A percentile compares a stretch with the other conserved stretches of the same genome.
phyloP scores from a whole-genome alignment of 345 rosid genomes.

The Dimocarpus longan region DNA sequence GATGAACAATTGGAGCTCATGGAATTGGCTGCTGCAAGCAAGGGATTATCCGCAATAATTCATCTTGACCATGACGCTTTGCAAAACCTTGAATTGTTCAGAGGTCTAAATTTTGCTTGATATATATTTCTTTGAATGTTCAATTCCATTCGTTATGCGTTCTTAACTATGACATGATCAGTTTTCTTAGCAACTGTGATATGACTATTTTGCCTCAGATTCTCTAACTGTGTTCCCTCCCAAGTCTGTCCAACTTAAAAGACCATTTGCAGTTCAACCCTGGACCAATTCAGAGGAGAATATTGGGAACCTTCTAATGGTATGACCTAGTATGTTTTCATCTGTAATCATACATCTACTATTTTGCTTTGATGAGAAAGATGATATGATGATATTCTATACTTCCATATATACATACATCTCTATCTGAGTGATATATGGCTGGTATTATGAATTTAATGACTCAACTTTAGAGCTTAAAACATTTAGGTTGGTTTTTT shows the following conservation, averaged over 20 bases:
- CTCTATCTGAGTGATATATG: not conserved
- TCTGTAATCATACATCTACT: not conserved
- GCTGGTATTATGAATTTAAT: slow-evolving; percentile 15
- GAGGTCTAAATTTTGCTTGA: slow-evolving; percentile 51
- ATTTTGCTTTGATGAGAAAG: slow-evolving; percentile 8
- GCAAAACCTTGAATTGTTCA: slow-evolving; percentile 80
- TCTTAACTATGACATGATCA: not conserved
- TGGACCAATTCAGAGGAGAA: slow-evolving; percentile 84
- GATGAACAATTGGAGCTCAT: slow-evolving; percentile 99
- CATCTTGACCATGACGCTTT: slow-evolving; percentile 79
- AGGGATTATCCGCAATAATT: slow-evolving; percentile 72
- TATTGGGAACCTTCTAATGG: slow-evolving; percentile 96
- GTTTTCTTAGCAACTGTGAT: slow-evolving; percentile 19
- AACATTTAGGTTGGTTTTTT: slow-evolving; percentile 29
- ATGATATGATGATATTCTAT: not conserved
- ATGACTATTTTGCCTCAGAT: slow-evolving; percentile 45
- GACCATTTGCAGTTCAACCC: slow-evolving; percentile 80
- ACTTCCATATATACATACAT: not conserved
- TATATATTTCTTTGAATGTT: not conserved
- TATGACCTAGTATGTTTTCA: slow-evolving; percentile 38
- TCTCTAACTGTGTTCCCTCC: slow-evolving; percentile 78
- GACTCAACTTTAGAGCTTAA: slow-evolving; percentile 20
- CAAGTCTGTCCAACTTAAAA: slow-evolving; percentile 61
- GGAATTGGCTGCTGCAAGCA: slow-evolving; percentile 93
- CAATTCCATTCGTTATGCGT: not conserved